phyloP scores from a whole-genome alignment of 495 filamentous ascomycete species.

The Aspergillus heteromorphus region DNA sequence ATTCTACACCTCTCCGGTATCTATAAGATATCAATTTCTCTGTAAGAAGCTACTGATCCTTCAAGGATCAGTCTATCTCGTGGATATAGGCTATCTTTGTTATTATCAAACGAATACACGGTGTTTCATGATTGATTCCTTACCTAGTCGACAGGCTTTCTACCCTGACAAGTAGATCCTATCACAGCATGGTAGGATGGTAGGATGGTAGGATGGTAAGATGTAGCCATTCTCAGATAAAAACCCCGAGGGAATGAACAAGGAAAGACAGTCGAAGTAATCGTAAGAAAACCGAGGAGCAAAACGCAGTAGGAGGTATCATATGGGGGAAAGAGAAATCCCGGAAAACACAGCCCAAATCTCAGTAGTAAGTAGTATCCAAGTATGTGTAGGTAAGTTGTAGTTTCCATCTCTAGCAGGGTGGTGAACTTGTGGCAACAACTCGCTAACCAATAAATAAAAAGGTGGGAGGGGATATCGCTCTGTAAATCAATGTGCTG shows the following conservation, averaged over 20 bases:
- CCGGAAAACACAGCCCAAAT: slow-evolving; percentile 22
- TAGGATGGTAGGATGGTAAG: slow-evolving; percentile 1
- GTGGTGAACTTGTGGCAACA: slow-evolving; percentile 8
- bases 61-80: too few species aligned
- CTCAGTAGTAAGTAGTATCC: slow-evolving; percentile 24
- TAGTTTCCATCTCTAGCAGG: slow-evolving; percentile 2
- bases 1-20: too few species aligned
- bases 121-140: too few species aligned
- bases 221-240: slow-evolving; percentile 2
- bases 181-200: too few species aligned
- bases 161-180: too few species aligned
- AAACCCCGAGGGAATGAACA: slow-evolving; percentile 11
- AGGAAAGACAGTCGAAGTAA: slow-evolving; percentile 21
- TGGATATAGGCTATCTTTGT: too few species aligned
- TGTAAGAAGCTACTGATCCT: too few species aligned
- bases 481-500: not conserved
- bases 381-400: too few species aligned
- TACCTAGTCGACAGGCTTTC: too few species aligned
- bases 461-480: too few species aligned
- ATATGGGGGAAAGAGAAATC: slow-evolving; percentile 26
- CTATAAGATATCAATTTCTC: too few species aligned
- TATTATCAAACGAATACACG: too few species aligned
- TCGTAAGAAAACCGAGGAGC: slow-evolving; percentile 22
- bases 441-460: slow-evolving; percentile 12
- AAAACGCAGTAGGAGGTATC: slow-evolving; percentile 34